These are phyloP conservation scores for Phascolomyces articulosus DNA, from an alignment of 371 early-diverging fungal genomes.

Conservation along the genomic window DNA sequence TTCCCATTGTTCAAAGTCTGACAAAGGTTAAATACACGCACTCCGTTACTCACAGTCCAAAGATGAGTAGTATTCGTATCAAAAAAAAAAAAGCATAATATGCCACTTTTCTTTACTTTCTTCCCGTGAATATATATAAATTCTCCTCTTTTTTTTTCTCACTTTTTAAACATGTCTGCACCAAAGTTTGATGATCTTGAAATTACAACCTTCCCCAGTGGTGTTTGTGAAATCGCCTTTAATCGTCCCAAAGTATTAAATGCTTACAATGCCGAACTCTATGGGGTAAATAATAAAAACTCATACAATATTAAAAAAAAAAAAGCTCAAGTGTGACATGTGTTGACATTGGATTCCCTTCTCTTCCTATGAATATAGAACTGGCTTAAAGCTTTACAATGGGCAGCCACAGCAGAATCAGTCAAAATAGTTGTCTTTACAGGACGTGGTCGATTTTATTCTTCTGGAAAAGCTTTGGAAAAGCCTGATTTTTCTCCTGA, in stretches of 20 bases:
- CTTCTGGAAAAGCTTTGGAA: conserved; percentile 69
- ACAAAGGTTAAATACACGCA: no score
- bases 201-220: conserved; percentile 15
- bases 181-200: conserved; percentile 9
- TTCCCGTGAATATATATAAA: no score
- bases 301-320: no score
- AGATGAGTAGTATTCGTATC: no score
- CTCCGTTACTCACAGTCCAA: no score
- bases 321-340: no score
- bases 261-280: conserved; percentile 60
- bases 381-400: conserved; percentile 61
- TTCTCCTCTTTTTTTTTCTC: conserved; percentile 74
- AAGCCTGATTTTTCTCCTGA: conserved; percentile 25
- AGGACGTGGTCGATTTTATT: conserved; percentile 69
- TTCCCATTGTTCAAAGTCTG: no score
- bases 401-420: conserved; percentile 51
- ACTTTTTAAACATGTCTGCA: conserved; percentile 70
- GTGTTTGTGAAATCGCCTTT: conserved; percentile 68
- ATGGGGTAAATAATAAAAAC: conserved; percentile 32
- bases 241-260: conserved; percentile 70
- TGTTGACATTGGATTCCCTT: no score
- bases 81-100: no score
- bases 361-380: no score
- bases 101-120: no score
- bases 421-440: conserved; percentile 66